Evolutionary conservation across 805 yeast genomes (phyloP), one percentile per base, ranked within the genome.

Genomic region (Metschnikowia sp.): DNA sequence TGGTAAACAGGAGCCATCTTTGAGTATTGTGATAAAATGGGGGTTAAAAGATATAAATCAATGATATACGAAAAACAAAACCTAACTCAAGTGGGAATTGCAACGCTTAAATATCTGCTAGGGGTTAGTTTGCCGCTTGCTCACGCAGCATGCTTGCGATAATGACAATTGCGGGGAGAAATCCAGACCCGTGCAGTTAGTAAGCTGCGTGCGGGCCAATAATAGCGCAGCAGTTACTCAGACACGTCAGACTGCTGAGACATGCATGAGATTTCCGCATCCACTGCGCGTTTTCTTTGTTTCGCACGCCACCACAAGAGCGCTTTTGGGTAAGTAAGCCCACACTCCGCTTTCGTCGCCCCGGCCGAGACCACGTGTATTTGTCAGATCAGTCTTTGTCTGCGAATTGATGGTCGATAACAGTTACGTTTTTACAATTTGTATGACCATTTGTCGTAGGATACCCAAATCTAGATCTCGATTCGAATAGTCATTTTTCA

Each of bases 1-100:
- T 92, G 84, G 61, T 75, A 83, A 26, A 72, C 74, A 45, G 89
- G 86, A 56, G 83, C 74, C 76, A 72, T 72, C 13, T 36, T 18
- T 11, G 33, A 11, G 33, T 11, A 1, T 31, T 12, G 11, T 10
- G 6, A 11, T 10, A 12, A 31, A 31, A 4, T 31, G n/a, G 8
- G n/a, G 10, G 1, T 12, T 3, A 22, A 13, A 19, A 37, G 7
- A 9, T 8, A 10, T 11, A 10, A 11, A n/a, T 13, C 8, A 12
- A 12, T 6, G 10, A 15, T 22, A 26, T 8, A 6, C 8, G 10
- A 8, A 29, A 29, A 28, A 10, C 8, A 6, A 7, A 10, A 11
- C 26, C 26, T 3, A 13, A 1, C 11, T 7, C 2, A 7, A 12
- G 38, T 15, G 44, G 32, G 39, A 13, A 13, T 4, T 28, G 29